phyloP scores from a whole-genome alignment of 2,329 filamentous ascomycete genomes.

The Furcasterigmium sp. region DNA sequence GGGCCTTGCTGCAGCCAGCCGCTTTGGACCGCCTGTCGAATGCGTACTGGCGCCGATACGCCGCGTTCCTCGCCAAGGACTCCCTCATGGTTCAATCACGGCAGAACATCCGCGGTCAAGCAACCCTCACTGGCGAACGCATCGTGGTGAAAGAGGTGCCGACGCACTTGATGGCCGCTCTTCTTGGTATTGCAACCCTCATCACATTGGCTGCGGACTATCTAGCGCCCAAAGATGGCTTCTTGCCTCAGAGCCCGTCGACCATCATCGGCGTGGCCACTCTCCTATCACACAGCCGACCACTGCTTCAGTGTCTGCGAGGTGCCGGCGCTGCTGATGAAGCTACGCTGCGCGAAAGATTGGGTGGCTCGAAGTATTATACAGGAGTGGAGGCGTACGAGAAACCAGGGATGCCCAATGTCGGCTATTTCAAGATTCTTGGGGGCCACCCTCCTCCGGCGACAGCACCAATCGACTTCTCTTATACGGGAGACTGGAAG shows the following conservation, averaged over 20 bases:
- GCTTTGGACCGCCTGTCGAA: conserved; percentile 19
- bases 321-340: conserved; percentile 26
- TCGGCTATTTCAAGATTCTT: conserved; percentile 18
- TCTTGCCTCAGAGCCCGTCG: conserved; percentile 28
- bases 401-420: conserved; percentile 14
- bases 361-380: conserved; percentile 21
- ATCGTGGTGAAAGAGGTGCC: conserved; percentile 22
- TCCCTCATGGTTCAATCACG: conserved; percentile 20
- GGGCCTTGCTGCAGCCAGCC: conserved; percentile 15
- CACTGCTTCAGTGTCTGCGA: conserved; percentile 25
- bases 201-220: conserved; percentile 14
- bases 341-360: conserved; percentile 17
- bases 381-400: conserved; percentile 30
- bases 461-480: conserved; percentile 8
- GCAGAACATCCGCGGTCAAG: conserved; percentile 14
- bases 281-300: conserved; percentile 27
- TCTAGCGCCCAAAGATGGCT: conserved; percentile 21
- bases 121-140: conserved; percentile 20
- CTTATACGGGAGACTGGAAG: conserved; percentile 16
- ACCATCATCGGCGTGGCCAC: conserved; percentile 28
- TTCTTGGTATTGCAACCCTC: conserved; percentile 20
- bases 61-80: conserved; percentile 24
- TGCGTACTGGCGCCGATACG: conserved; percentile 27
- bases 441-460: conserved; percentile 9
- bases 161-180: conserved; percentile 22